Evolutionary conservation across 768 basidiomycete genomes (phyloP).

Genomic region (Cubamyces sp.): DNA sequence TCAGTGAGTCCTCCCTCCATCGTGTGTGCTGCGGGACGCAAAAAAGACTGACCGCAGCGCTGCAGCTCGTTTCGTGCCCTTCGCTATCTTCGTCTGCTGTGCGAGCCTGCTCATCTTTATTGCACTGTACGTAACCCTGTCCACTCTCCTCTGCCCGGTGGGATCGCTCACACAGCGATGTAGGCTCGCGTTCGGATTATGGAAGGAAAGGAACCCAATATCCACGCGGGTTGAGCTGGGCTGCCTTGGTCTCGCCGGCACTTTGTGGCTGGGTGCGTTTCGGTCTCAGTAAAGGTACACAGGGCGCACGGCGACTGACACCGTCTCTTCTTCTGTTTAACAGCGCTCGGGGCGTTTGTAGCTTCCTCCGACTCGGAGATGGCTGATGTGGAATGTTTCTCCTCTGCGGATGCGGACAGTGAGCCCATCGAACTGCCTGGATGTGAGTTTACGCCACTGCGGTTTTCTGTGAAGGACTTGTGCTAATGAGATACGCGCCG

Average conservation of each 20-base stretch:
- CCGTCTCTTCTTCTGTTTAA: not conserved
- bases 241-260: constrained; percentile 68
- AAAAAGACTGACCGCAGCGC: not conserved
- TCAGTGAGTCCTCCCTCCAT: constrained; percentile 57
- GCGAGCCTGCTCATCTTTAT: constrained; percentile 70
- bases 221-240: constrained; percentile 78
- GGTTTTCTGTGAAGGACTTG: not conserved
- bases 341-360: constrained; percentile 76
- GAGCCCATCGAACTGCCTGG: constrained; percentile 62
- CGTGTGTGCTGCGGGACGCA: not conserved
- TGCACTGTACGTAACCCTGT: constrained; percentile 58
- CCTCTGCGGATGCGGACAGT: constrained; percentile 54
- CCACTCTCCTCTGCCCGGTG: constrained; percentile 5
- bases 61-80: constrained; percentile 84
- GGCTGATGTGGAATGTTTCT: constrained; percentile 83
- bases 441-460: constrained; percentile 53
- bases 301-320: constrained; percentile 5
- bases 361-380: constrained; percentile 75
- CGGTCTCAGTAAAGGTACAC: not conserved
- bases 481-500: not conserved
- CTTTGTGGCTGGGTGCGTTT: constrained; percentile 77
- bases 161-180: constrained; percentile 3
- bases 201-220: constrained; percentile 73
- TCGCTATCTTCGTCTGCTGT: constrained; percentile 79
- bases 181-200: constrained; percentile 68